phyloP scores from a whole-genome alignment of 768 basidiomycete genomes.

The Solioccasus polychromus region DNA sequence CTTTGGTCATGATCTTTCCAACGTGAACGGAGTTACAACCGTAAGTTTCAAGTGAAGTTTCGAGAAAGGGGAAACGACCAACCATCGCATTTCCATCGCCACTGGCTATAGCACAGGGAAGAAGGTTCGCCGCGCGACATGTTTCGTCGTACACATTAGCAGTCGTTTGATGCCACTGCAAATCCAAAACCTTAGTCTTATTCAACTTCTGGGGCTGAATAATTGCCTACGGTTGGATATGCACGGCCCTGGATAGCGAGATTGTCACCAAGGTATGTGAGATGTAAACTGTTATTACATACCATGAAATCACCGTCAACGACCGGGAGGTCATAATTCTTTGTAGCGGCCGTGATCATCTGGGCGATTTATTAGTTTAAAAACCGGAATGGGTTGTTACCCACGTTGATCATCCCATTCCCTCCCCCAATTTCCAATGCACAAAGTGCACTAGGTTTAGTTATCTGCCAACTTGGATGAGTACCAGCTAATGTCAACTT shows the following conservation, averaged over 20 bases:
- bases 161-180: too few relatives aligned
- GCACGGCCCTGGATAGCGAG: constrained; percentile 33
- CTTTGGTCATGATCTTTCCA: constrained; percentile 39
- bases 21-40: constrained; percentile 18
- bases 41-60: not conserved
- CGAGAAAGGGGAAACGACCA: not conserved
- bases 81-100: too few relatives aligned
- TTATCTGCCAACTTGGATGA: constrained; percentile 20
- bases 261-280: constrained; percentile 3
- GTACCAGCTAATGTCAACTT: not conserved
- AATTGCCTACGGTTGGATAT: constrained; percentile 28
- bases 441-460: constrained; percentile 35
- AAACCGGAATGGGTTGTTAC: constrained; percentile 7
- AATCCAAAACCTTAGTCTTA: too few relatives aligned
- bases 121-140: too few relatives aligned
- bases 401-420: constrained; percentile 43
- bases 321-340: too few relatives aligned
- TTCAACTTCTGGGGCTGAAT: too few relatives aligned
- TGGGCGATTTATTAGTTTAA: constrained; percentile 11
- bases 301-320: constrained; percentile 48
- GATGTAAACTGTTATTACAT: constrained; percentile 3
- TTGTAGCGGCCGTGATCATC: constrained; percentile 34
- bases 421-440: constrained; percentile 42
- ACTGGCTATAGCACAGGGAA: too few relatives aligned
- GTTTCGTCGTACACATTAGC: too few relatives aligned